phyloP scores from a whole-genome alignment of 176 grass and related monocot species.

The Bothriochloa decipiens region DNA sequence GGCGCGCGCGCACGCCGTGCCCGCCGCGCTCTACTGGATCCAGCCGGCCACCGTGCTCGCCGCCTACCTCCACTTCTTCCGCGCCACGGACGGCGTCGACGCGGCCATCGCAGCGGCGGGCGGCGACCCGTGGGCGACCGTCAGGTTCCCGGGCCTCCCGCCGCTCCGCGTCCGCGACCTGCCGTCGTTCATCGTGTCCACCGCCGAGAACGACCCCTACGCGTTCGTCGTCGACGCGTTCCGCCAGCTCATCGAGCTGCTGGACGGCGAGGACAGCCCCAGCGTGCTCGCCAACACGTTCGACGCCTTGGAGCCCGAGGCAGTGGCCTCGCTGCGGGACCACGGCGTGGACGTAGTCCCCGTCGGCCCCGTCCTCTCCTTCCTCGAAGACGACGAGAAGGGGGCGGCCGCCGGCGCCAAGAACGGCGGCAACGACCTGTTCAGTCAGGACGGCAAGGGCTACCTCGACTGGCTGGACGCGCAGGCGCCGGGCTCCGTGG shows the following conservation, averaged over 20 bases:
- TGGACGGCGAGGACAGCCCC: conserved; percentile 27
- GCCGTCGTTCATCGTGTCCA: conserved; percentile 52
- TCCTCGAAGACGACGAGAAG: not conserved
- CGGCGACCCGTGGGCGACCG: conserved; percentile 31
- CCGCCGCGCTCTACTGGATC: conserved; percentile 61
- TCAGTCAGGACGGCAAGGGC: conserved; percentile 42
- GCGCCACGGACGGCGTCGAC: conserved; percentile 41
- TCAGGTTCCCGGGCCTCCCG: conserved; percentile 54
- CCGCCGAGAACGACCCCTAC: conserved; percentile 38
- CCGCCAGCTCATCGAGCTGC: conserved; percentile 35
- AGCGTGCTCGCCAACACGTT: conserved; percentile 72
- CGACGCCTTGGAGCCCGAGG: conserved; percentile 60
- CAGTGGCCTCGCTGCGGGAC: conserved; percentile 29
- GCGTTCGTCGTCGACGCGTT: conserved; percentile 20
- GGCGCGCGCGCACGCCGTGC: conserved; percentile 40
- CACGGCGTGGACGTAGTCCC: conserved; percentile 47
- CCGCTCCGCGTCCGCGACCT: conserved; percentile 55
- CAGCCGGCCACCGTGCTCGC: conserved; percentile 65
- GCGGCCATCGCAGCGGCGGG: conserved; percentile 22
- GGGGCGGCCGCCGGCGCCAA: no score
- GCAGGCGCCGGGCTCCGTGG: conserved; percentile 48
- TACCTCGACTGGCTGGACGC: conserved; percentile 73
- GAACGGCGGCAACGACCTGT: conserved; percentile 49
- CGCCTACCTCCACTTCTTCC: conserved; percentile 62
- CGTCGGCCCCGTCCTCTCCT: conserved; percentile 68